phyloP scores from a whole-genome alignment of 2,329 filamentous ascomycete genomes.

The Stemphylium lycopersici region DNA sequence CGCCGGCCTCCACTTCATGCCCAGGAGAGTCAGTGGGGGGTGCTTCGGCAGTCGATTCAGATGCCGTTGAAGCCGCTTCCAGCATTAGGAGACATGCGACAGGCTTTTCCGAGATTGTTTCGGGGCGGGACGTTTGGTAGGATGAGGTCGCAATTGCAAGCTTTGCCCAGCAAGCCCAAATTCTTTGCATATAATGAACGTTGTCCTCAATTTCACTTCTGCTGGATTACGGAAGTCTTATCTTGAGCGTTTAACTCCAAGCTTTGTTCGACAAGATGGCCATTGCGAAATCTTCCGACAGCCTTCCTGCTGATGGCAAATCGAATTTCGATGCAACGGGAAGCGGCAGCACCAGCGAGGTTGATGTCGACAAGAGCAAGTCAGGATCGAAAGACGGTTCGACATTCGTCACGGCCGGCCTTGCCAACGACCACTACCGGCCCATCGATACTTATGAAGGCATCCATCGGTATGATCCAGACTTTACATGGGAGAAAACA shows the following conservation, averaged over 20 bases:
- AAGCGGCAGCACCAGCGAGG: slow-evolving; percentile 29
- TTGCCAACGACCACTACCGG: slow-evolving; percentile 51
- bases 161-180: background rate
- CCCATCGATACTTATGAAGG: slow-evolving; percentile 65
- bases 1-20: background rate
- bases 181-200: background rate
- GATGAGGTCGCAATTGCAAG: background rate
- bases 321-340: slow-evolving; percentile 22
- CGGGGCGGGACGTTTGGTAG: background rate
- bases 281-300: background rate
- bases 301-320: slow-evolving; percentile 26
- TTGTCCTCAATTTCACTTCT: background rate
- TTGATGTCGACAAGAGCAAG: slow-evolving; percentile 13
- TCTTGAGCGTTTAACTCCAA: background rate
- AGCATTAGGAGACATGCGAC: background rate
- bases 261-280: slow-evolving; percentile 12
- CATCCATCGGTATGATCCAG: slow-evolving; percentile 64
- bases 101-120: background rate
- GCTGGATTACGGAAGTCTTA: too few relatives aligned
- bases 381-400: slow-evolving; percentile 27
- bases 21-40: background rate
- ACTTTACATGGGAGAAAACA: slow-evolving; percentile 61
- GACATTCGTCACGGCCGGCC: slow-evolving; percentile 46
- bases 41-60: background rate
- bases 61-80: background rate